phyloP scores from a whole-genome alignment of 2,329 filamentous ascomycete genomes.

The Curvularia hawaiiensis region DNA sequence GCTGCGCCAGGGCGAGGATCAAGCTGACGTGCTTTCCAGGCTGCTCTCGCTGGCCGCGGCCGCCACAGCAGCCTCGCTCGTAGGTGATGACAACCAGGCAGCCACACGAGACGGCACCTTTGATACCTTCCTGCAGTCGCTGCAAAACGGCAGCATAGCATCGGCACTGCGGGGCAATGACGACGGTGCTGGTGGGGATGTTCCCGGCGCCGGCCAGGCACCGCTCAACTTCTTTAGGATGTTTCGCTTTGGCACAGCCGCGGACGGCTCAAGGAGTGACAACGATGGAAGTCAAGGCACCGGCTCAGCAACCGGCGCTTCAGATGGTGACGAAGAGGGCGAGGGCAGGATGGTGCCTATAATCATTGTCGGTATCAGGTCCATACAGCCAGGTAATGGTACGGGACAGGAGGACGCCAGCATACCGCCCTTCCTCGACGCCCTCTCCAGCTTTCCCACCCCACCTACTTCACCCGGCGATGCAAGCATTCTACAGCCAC shows the following conservation, averaged over 20 bases:
- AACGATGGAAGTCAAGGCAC: conserved; percentile 29
- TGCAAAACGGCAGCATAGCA: conserved; percentile 65
- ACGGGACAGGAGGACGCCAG: conserved; percentile 50
- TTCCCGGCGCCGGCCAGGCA: conserved; percentile 50
- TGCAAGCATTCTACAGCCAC: conserved; percentile 57
- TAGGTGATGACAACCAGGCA: conserved; percentile 62
- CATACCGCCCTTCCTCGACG: conserved; percentile 57
- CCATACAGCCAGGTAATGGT: conserved; percentile 61
- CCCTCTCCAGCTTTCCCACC: conserved; percentile 55
- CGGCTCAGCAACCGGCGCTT: conserved; percentile 23
- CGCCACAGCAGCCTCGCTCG: conserved; percentile 67
- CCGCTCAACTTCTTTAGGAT: conserved; percentile 72
- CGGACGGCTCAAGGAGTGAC: conserved; percentile 20
- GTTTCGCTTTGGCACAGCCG: conserved; percentile 67
- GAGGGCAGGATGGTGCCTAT: conserved; percentile 68
- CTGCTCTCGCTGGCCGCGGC: conserved; percentile 67
- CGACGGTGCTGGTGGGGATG: conserved; percentile 47
- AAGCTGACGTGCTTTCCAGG: conserved; percentile 65
- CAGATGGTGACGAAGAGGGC: conserved; percentile 47
- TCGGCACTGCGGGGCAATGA: conserved; percentile 57
- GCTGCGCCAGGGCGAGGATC: conserved; percentile 62
- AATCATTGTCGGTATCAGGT: conserved; percentile 72
- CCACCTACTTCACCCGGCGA: conserved; percentile 54
- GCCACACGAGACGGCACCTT: conserved; percentile 66
- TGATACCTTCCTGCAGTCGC: conserved; percentile 65